These are phyloP conservation scores for Closterium sp. DNA, from an alignment of 139 green algal genomes.

Conservation along the genomic window DNA sequence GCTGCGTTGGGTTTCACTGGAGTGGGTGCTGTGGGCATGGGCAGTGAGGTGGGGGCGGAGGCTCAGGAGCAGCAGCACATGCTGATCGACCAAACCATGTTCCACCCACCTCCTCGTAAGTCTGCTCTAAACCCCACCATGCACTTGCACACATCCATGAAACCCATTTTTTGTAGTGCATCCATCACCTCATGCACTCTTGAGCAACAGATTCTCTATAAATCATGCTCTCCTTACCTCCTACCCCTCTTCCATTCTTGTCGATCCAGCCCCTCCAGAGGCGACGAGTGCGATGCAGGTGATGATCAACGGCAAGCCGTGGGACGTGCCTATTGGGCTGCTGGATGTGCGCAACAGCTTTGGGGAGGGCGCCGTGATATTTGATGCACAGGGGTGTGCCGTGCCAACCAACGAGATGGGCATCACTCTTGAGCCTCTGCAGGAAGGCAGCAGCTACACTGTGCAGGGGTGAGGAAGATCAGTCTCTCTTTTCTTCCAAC, in stretches of 20 bases:
- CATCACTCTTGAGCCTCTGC: slow-evolving; percentile 22
- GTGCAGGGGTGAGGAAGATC: slow-evolving; percentile 19
- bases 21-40: background rate
- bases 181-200: background rate
- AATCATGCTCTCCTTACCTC: background rate
- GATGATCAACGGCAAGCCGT: slow-evolving; percentile 38
- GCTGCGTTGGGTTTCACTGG: background rate
- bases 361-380: slow-evolving; percentile 10
- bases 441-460: slow-evolving; percentile 15
- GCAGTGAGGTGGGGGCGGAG: background rate
- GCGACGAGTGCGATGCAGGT: slow-evolving; percentile 17
- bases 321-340: slow-evolving; percentile 28
- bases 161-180: too few species aligned
- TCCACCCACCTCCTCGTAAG: background rate
- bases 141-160: background rate
- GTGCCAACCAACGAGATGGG: slow-evolving; percentile 18
- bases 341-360: slow-evolving; percentile 39
- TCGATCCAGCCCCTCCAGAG: background rate
- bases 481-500: too few species aligned
- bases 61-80: background rate
- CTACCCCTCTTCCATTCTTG: background rate
- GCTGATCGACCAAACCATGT: background rate
- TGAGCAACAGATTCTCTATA: too few species aligned
- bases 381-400: background rate
- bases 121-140: background rate